phyloP scores from a whole-genome alignment of 1,284 basidiomycete species.

The Boletus smithii region DNA sequence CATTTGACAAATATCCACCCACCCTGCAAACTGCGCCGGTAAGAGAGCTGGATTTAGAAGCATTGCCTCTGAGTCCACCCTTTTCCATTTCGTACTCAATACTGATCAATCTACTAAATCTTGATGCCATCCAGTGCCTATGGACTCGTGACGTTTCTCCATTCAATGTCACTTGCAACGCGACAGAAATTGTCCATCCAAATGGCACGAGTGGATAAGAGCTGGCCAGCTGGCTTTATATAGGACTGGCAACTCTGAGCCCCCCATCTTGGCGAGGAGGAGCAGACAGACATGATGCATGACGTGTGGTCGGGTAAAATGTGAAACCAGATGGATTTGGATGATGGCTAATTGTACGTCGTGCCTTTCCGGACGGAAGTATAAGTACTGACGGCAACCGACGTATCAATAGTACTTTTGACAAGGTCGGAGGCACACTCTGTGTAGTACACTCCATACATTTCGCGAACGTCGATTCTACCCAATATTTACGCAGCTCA shows the following conservation, averaged over 20 bases:
- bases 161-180: background rate
- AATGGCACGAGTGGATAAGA: background rate
- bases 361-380: background rate
- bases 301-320: background rate
- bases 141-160: background rate
- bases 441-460: background rate
- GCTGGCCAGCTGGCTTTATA: too few relatives aligned
- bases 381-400: background rate
- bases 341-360: background rate
- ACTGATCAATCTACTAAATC: too few relatives aligned
- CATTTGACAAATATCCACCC: background rate
- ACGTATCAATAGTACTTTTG: background rate
- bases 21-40: background rate
- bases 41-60: background rate
- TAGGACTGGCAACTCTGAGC: background rate
- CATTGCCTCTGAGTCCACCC: background rate
- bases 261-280: background rate
- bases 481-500: background rate
- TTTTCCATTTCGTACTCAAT: background rate
- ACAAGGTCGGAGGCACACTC: background rate
- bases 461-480: background rate
- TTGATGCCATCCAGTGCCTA: too few relatives aligned
- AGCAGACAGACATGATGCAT: background rate
- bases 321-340: background rate
- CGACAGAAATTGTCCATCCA: background rate